These are phyloP conservation scores for Gaertneriomyces sp. DNA, from an alignment of 192 early-diverging fungal species.

Conservation along the genomic window DNA sequence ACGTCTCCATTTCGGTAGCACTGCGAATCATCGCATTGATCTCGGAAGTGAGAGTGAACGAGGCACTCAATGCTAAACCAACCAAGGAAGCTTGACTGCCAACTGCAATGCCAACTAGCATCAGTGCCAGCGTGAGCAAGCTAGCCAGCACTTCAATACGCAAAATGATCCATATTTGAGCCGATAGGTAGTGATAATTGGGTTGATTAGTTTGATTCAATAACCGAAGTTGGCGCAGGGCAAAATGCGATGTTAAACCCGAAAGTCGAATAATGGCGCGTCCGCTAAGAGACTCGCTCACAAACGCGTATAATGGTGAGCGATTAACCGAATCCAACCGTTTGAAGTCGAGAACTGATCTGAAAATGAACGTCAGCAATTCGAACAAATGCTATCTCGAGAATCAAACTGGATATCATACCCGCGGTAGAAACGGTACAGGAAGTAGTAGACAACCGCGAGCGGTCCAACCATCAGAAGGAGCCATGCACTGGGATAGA, in stretches of 20 bases:
- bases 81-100: conserved; percentile 58
- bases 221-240: neutral
- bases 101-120: conserved; percentile 7
- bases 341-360: conserved; percentile 48
- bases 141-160: conserved; percentile 17
- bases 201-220: conserved; percentile 14
- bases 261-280: conserved; percentile 67
- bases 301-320: conserved; percentile 66
- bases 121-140: conserved; percentile 6
- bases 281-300: conserved; percentile 66
- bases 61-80: conserved; percentile 78
- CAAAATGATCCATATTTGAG: conserved; percentile 21
- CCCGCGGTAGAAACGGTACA: conserved; percentile 34
- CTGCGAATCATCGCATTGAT: conserved; percentile 75
- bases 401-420: no score
- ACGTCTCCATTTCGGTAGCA: conserved; percentile 53
- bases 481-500: conserved; percentile 30
- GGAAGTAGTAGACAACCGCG: conserved; percentile 23
- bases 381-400: no score
- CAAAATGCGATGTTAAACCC: conserved; percentile 29
- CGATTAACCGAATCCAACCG: conserved; percentile 70
- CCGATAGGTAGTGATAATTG: conserved; percentile 12
- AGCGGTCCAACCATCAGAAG: conserved; percentile 48
- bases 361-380: no score
- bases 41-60: conserved; percentile 69